These are phyloP conservation scores for Hygrophoropsis aurantiaca DNA, from an alignment of 768 basidiomycete species.

Conservation along the genomic window DNA sequence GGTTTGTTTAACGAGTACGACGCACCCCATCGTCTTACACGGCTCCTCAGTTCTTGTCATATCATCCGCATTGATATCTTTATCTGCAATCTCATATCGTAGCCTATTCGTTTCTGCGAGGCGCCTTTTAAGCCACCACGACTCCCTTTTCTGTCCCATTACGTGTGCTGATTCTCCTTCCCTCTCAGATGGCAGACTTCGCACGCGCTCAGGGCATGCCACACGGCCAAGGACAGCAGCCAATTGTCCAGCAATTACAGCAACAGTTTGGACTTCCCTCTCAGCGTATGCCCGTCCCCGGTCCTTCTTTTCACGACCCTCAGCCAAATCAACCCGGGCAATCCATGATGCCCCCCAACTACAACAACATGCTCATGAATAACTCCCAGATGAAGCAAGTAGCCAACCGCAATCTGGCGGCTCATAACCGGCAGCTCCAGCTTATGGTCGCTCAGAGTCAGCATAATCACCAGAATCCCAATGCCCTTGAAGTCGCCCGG, in stretches of 20 bases:
- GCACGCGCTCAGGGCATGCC: constrained; percentile 41
- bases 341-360: constrained; percentile 36
- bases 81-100: constrained; percentile 15
- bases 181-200: constrained; percentile 44
- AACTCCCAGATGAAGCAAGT: constrained; percentile 32
- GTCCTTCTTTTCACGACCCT: constrained; percentile 37
- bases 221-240: constrained; percentile 38
- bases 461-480: constrained; percentile 37
- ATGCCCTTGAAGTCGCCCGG: constrained; percentile 38
- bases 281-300: constrained; percentile 38
- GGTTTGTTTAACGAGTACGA: too few species aligned
- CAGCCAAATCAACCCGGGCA: constrained; percentile 23
- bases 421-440: constrained; percentile 47
- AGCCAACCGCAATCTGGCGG: constrained; percentile 35
- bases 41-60: too few species aligned
- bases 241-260: constrained; percentile 38
- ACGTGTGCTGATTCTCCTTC: constrained; percentile 22
- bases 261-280: constrained; percentile 40
- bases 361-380: constrained; percentile 38
- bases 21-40: too few species aligned
- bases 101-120: constrained; percentile 2
- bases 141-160: constrained; percentile 12
- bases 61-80: background rate
- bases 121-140: constrained; percentile 4
- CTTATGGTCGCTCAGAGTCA: constrained; percentile 50